Evolutionary conservation across 768 basidiomycete genomes (phyloP), one percentile per base, ranked within the genome.

Genomic region (Agrocybe chaxingu): DNA sequence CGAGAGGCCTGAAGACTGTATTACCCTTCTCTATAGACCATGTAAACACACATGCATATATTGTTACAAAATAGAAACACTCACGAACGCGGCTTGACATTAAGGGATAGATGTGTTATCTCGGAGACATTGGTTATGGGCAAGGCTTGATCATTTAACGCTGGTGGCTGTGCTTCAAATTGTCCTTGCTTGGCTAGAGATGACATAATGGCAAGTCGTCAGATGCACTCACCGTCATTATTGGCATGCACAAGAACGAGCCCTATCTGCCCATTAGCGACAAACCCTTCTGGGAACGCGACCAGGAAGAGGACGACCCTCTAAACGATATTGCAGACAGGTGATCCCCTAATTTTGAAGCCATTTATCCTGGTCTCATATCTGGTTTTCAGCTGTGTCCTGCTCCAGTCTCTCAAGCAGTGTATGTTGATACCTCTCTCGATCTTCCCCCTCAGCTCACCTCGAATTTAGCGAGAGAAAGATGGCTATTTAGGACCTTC

Each of bases 401-500:
- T 40, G 9, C 33, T 5, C 36, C 13, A 38, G 36, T 16, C 11
- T 4, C 32, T 32, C 18, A 32, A 16, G 5, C 24, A 38, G 13
- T 18, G 8, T 8, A n/a, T 18, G 8, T 29, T 9, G 32, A 11
- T 8, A 43, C 35, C 7, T 24, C 24, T 24, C 24, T 24, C 24
- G 24, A 24, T 24, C 24, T 24, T 24, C 24, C 24, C 24, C 24
- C 16, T 53, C 32, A 43, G 13, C 24, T 49, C 47, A 32, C 33
- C 39, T 50, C 18, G 35, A 19, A n/a, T 30, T 44, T 57, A 89
- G 88, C 89, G 29, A 78, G 89, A 36, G 81, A 88, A 19, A 79
- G 76, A 64, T 89, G 87, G 86, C 67, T 91, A 11, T 71, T 76
- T 40, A 76, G 77, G 10, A 78, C 75, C 11, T 89, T 91, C 54